Evolutionary conservation across 2,329 filamentous ascomycete species (phyloP).

Genomic region (Penicillium sp.): DNA sequence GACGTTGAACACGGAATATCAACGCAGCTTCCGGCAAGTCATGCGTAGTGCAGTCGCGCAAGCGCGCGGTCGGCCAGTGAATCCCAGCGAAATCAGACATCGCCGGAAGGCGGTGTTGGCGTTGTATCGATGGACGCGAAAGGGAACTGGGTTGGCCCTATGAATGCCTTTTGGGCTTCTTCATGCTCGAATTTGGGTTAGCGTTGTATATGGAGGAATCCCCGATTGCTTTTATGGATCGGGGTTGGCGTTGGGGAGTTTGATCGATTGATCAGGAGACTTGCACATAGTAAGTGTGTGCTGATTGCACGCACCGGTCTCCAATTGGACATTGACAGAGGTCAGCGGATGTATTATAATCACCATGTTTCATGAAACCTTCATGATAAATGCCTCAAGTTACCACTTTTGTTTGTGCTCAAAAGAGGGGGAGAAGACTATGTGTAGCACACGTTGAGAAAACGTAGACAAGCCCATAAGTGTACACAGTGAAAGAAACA

Average conservation of each 20-base stretch:
- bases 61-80: constrained; percentile 82
- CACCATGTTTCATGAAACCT: not conserved
- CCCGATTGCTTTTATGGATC: not conserved
- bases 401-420: not conserved
- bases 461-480: too few species aligned
- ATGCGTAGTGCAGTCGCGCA: constrained; percentile 91
- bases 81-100: constrained; percentile 83
- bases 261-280: not conserved
- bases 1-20: constrained; percentile 90
- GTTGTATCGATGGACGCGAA: constrained; percentile 88
- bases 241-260: not conserved
- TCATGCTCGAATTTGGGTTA: not conserved
- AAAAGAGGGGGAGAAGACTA: not conserved
- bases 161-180: not conserved
- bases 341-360: not conserved
- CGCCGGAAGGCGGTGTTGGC: constrained; percentile 81
- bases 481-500: too few species aligned
- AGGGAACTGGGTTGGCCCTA: constrained; percentile 80
- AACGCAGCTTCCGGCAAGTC: constrained; percentile 93
- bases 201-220: not conserved
- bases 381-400: not conserved
- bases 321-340: not conserved
- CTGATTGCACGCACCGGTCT: not conserved
- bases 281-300: not conserved
- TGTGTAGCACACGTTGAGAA: not conserved